These are phyloP conservation scores for Aspergillus oerlinghausenensis DNA, from an alignment of 2,329 filamentous ascomycete genomes.

Conservation along the genomic window DNA sequence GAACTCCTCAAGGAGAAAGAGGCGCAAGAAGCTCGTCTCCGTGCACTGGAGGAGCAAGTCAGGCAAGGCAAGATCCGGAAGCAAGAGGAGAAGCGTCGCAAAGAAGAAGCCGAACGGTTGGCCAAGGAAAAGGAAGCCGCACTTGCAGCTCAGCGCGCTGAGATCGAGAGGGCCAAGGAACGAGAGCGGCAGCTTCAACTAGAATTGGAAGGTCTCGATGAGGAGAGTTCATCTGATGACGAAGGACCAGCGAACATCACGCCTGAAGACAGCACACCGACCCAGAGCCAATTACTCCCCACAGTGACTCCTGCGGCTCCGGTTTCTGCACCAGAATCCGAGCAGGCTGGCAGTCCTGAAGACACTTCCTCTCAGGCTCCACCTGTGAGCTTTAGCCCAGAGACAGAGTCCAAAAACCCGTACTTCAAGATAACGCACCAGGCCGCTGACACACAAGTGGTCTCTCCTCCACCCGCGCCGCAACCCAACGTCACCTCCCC, in stretches of 20 bases:
- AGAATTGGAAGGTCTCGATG: slow-evolving; percentile 75
- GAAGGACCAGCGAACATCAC: slow-evolving; percentile 70
- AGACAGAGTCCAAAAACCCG: slow-evolving; percentile 84
- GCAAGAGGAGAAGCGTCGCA: slow-evolving; percentile 88
- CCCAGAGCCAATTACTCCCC: slow-evolving; percentile 52
- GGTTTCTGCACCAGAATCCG: slow-evolving; percentile 39
- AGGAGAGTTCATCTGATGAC: slow-evolving; percentile 74
- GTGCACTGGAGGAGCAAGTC: slow-evolving; percentile 89
- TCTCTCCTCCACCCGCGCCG: slow-evolving; percentile 43
- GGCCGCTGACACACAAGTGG: slow-evolving; percentile 51
- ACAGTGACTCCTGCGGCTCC: slow-evolving; percentile 26
- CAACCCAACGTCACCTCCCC: slow-evolving; percentile 36
- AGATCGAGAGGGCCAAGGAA: slow-evolving; percentile 87
- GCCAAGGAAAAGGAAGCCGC: slow-evolving; percentile 84
- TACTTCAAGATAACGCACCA: slow-evolving; percentile 88
- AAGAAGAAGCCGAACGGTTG: slow-evolving; percentile 81
- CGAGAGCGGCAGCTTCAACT: slow-evolving; percentile 83
- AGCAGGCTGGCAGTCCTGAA: slow-evolving; percentile 47
- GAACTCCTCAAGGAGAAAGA: slow-evolving; percentile 76
- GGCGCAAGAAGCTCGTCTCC: slow-evolving; percentile 75
- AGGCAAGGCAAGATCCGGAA: slow-evolving; percentile 91
- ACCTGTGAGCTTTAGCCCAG: slow-evolving; percentile 53
- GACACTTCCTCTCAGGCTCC: slow-evolving; percentile 47
- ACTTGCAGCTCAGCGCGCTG: slow-evolving; percentile 77
- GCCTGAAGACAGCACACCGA: slow-evolving; percentile 56